These are phyloP conservation scores for Catunica adiposa DNA, from an alignment of 2,329 filamentous ascomycete genomes.

Conservation along the genomic window DNA sequence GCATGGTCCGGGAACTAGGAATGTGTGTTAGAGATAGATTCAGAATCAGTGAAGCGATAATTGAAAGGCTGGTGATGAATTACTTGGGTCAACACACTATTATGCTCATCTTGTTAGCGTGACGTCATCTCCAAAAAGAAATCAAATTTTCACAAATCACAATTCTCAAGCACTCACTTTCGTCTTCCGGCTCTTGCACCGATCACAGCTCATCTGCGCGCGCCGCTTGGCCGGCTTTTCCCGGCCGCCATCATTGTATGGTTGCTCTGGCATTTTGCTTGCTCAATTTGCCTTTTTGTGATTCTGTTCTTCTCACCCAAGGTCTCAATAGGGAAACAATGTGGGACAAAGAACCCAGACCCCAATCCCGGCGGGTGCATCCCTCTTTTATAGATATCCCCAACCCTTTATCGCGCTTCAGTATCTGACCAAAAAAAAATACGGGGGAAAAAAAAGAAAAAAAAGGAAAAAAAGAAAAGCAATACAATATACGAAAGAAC, in stretches of 20 bases:
- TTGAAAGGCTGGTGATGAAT: neutral
- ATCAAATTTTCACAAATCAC: no score
- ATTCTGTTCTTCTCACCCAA: neutral
- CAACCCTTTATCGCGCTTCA: neutral
- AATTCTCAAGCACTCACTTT: constrained; percentile 16
- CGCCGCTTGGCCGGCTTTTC: constrained; percentile 16
- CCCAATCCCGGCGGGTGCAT: neutral
- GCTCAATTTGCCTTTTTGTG: neutral
- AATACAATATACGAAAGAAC: no score
- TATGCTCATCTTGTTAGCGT: neutral
- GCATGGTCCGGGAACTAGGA: constrained; percentile 18
- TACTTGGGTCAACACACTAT: constrained; percentile 15
- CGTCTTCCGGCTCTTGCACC: constrained; percentile 20
- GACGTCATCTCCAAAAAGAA: no score
- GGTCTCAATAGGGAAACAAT: neutral
- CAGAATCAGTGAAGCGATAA: neutral
- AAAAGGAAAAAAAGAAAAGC: no score
- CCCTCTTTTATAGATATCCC: neutral
- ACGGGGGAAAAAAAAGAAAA: no score
- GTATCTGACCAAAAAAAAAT: neutral
- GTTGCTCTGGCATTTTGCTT: neutral
- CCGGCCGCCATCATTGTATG: neutral
- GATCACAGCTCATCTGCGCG: constrained; percentile 20
- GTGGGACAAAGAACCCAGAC: neutral
- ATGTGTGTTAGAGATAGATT: neutral